Evolutionary conservation across 495 filamentous ascomycete genomes (phyloP), one percentile per base, ranked within the genome.

Genomic region (Immersiella caudata): DNA sequence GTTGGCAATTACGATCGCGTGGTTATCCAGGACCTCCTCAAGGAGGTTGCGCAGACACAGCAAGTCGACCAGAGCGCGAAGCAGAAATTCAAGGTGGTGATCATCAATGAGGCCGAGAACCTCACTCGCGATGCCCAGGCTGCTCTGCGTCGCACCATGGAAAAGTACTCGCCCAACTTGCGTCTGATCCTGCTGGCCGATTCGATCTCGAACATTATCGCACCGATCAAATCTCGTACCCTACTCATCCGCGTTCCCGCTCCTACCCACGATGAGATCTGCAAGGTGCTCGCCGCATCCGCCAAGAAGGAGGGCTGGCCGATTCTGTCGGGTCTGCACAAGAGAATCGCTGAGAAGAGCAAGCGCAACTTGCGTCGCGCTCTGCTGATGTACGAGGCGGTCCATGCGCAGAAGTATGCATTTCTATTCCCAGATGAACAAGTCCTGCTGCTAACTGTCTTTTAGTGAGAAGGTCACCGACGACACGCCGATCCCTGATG

Each of bases 31-130:
- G 94, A 97, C 76, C 83, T 99, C 51, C 85, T 99, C 33, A 99
- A 99, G 78, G 95, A 99, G 78, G 93, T 98, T 11, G 95, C 96
- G 36, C 95, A 99, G 79, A 99, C 95, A 26, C 96, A 98, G 79
- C 96, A 98, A 79, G 96, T 99, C 16, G 95, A 99, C 76, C 84
- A 92, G 65, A 79, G 86, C 7, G 95, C 96, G 27, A 91, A 88
- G 74, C 95, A 99, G 76, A 85, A 88, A 54, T 99, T 99, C 83
- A 99, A 99, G 81, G 93, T 99, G 14, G 96, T 99, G 1, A 93
- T 99, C 40, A 97, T 99, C 83, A 99, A 99, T 73, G 95, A 99
- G 81, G 95, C 95, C n/a, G 96, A 99, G 72, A 91, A 97, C 72
- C 82, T 99, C 57, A 96, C 90, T 0, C 81, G 95, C 51, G 95